Percentiles rank a stretch among this genome's conserved stretches.
These are phyloP conservation scores for Micractinium sp. DNA, from an alignment of 139 green algal species.

Conservation along the genomic window DNA sequence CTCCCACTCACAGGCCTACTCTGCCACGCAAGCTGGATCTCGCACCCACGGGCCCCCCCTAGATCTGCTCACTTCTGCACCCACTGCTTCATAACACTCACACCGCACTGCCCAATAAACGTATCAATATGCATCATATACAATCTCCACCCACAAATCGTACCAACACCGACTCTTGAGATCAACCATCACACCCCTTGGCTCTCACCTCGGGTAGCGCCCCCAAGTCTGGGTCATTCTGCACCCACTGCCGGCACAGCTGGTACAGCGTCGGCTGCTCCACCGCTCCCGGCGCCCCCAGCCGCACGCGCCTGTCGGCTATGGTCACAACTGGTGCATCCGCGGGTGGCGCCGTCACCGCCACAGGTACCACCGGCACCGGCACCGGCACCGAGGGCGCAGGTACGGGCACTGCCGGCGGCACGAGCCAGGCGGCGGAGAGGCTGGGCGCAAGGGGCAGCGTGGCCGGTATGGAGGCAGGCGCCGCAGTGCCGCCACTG, in stretches of 20 bases:
- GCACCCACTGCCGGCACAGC: conserved; percentile 42
- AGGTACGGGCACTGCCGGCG: not conserved
- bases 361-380: not conserved
- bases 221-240: conserved; percentile 37
- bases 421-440: not conserved
- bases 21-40: no score
- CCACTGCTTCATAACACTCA: no score
- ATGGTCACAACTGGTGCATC: not conserved
- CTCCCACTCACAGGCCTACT: no score
- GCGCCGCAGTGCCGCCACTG: not conserved
- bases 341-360: not conserved
- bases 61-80: no score
- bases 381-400: not conserved
- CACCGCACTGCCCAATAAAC: no score
- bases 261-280: conserved; percentile 36
- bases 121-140: no score
- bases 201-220: conserved; percentile 19
- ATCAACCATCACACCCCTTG: not conserved
- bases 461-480: not conserved
- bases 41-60: no score
- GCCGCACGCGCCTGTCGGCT: conserved; percentile 9
- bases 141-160: no score
- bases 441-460: not conserved
- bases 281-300: not conserved
- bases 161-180: not conserved